phyloP scores from a whole-genome alignment of 2,329 filamentous ascomycete species.

The Hypomyces rosellus region DNA sequence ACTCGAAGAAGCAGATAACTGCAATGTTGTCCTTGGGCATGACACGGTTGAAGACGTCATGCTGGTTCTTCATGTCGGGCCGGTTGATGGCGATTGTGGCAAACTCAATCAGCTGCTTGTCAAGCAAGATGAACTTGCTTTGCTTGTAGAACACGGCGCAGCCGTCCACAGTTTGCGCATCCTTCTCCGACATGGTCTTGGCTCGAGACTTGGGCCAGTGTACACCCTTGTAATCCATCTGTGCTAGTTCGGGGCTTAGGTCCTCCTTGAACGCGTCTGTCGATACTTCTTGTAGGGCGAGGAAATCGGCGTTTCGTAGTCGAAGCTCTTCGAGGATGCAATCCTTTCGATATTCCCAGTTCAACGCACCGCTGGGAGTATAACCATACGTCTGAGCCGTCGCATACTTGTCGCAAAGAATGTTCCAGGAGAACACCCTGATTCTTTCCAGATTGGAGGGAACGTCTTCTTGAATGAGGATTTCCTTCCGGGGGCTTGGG shows the following conservation, averaged over 20 bases:
- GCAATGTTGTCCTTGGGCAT: constrained; percentile 99
- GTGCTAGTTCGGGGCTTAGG: constrained; percentile 79
- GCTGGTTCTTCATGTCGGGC: constrained; percentile 93
- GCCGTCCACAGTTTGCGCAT: constrained; percentile 85
- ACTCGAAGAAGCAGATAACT: constrained; percentile 87
- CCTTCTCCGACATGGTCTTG: constrained; percentile 84
- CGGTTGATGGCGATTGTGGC: constrained; percentile 86
- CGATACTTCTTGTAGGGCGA: constrained; percentile 91
- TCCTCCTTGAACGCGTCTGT: constrained; percentile 87
- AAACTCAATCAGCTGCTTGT: constrained; percentile 93
- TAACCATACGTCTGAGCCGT: constrained; percentile 84
- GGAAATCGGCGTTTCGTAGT: constrained; percentile 74
- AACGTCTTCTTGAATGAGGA: constrained; percentile 67
- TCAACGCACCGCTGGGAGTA: constrained; percentile 71
- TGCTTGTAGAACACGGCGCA: constrained; percentile 96
- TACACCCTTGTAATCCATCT: constrained; percentile 86
- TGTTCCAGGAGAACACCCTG: constrained; percentile 90
- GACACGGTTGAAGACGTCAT: constrained; percentile 96
- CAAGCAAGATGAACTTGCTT: constrained; percentile 87
- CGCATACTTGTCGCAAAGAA: constrained; percentile 88
- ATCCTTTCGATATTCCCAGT: constrained; percentile 81
- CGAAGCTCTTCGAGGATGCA: constrained; percentile 79
- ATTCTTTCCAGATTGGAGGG: constrained; percentile 60
- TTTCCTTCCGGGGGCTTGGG: constrained; percentile 68
- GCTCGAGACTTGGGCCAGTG: constrained; percentile 88